A percentile compares a stretch with the other conserved stretches of the same genome.
Conservation (phyloP, 352 stramenopile genomes). For the Thalassiosira sp. region DNA sequence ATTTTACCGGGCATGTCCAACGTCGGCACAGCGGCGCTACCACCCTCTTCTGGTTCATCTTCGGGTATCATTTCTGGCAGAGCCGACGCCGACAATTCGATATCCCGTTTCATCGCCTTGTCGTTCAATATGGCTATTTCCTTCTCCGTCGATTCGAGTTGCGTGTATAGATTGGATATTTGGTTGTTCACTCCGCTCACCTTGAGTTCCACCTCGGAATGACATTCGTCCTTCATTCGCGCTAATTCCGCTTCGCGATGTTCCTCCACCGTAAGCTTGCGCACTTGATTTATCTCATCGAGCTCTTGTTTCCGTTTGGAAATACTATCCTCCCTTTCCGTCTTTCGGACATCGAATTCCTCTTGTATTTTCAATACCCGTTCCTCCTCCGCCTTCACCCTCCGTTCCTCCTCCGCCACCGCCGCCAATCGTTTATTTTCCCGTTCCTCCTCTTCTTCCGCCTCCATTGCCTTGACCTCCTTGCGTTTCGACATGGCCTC, state of each 20-base stretch:
- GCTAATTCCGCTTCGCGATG: background rate
- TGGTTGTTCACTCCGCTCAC: constrained; percentile 17
- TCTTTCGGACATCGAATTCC: constrained; percentile 2
- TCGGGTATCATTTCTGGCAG: constrained; percentile 5
- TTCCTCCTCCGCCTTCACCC: constrained; percentile 26
- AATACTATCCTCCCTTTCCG: constrained; percentile 19
- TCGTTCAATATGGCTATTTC: constrained; percentile 26
- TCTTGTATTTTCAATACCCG: constrained; percentile 6
- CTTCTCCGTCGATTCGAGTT: constrained; percentile 34
- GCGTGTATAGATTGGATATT: constrained; percentile 11
- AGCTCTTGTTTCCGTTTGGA: constrained; percentile 13
- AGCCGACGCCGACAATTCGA: background rate
- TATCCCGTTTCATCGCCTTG: background rate
- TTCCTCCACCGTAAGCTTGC: constrained; percentile 18
- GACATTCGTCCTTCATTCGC: constrained; percentile 24
- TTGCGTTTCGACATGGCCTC: constrained; percentile 21
- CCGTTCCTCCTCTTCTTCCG: constrained; percentile 65
- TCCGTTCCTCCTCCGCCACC: constrained; percentile 34
- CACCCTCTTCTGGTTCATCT: constrained; percentile 12
- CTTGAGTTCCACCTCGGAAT: constrained; percentile 22
- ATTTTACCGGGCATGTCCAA: constrained; percentile 47
- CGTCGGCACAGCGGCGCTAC: constrained; percentile 9
- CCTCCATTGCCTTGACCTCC: constrained; percentile 36
- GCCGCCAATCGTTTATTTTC: constrained; percentile 63
- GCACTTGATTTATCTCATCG: background rate